A percentile compares a stretch with the other conserved stretches of the same genome.
Conservation (phyloP, 305 asterid genomes). For the Fraxinus sp. region DNA sequence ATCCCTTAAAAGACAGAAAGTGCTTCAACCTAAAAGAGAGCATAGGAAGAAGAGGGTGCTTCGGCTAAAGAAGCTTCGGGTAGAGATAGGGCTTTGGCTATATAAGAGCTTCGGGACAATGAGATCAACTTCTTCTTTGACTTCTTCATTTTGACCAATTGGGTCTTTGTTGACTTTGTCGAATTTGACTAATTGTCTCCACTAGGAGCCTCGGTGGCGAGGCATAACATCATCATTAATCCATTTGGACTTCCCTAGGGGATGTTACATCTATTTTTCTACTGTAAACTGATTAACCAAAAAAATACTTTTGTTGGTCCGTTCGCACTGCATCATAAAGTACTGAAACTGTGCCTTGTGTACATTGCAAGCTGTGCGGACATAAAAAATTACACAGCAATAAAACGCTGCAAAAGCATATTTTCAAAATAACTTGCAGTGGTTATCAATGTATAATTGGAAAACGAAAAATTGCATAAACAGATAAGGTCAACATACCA, state of each 20-base stretch:
- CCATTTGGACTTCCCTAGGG: background rate
- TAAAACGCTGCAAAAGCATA: background rate
- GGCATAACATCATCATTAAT: background rate
- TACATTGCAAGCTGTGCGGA: background rate
- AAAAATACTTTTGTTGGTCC: background rate
- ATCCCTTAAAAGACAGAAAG: background rate
- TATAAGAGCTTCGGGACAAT: background rate
- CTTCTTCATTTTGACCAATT: background rate
- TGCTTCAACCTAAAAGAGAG: background rate
- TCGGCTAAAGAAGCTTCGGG: background rate
- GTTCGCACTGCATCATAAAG: background rate
- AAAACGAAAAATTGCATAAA: background rate
- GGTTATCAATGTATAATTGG: background rate
- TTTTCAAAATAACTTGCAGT: background rate
- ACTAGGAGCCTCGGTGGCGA: background rate
- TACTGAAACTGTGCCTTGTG: background rate
- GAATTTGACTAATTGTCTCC: background rate
- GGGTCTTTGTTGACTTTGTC: background rate
- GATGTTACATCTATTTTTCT: background rate
- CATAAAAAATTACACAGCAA: background rate
- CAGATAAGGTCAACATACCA: constrained; percentile 47
- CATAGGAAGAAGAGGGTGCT: background rate
- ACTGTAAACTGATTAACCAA: background rate
- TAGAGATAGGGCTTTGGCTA: background rate
- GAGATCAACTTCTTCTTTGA: background rate